Evolutionary conservation across 2,329 filamentous ascomycete species (phyloP), one percentile per base, ranked within the genome.

Genomic region (Aspergillus eucalypticola): DNA sequence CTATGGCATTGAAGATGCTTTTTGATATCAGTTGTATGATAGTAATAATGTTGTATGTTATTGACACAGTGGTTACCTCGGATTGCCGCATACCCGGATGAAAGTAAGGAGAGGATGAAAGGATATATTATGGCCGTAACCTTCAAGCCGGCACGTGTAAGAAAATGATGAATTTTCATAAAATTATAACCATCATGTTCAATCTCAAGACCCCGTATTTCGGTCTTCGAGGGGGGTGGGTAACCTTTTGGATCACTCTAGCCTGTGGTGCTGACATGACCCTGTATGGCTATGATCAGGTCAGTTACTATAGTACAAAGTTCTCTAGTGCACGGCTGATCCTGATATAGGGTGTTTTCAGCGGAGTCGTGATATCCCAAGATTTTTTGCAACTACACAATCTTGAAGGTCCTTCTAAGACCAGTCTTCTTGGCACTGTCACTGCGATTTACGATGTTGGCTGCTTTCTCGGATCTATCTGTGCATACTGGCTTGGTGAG

Each of bases 381-480:
- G 59, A 60, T 23, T 60, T 57, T 17, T 54, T 60, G 13, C 54
- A 13, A 8, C 13, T 60, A 2, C 59, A 60, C 54, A 8, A 57
- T 19, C 49, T 60, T 8, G 54, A 54, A 57, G 59, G 59, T 1
- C 59, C 59, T 0, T 32, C 48, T 3, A 60, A 53, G 41, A 60
- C 59, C 0, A 57, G n/a, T 17, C 15, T 60, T 1, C 59, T 57
- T 29, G 51, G 54, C 13, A 62, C 60, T 7, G 60, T 62, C 25
- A 60, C 55, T 15, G 57, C 60, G 5, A 60, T 62, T 19, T 64
- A 62, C 27, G 60, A 61, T 32, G 52, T 56, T n/a, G 54, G 60
- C 51, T 61, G 60, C 23, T 81, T 82, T 67, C 71, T 81, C 15
- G 79, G 81, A 35, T 76, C 81, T 46, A 74, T 82, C 56, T 72